Base-by-base conservation (phyloP, 305 asterid species). In the Vinca major region DNA sequence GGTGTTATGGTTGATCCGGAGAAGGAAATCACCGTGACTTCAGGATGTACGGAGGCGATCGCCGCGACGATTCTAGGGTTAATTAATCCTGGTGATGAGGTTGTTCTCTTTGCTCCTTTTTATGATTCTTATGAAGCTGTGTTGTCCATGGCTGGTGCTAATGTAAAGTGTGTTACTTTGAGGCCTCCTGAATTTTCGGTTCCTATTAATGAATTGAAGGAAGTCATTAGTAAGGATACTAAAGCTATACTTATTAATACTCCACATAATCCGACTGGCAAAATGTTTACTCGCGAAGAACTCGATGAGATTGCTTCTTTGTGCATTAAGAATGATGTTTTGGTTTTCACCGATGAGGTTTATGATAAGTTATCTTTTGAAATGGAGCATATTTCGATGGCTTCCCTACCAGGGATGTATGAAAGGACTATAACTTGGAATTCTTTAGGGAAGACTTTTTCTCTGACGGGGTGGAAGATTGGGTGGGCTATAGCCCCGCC, bases 401-500 rank as follows among this genome's bases (percentile, higher is more conserved):
- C 97, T 51, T 88, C 98, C 5, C 89, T 92, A 50, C 96, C 97
- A 0, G 93, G 96, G 65, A 90, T 90, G 97, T 92, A 75, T 41
- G 89, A 90, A 19, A 76, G 98, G 71, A 90, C 98, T 0, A 86
- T 92, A 7, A 92, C 98, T n/a, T 20, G 87, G 74, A 92, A 92
- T 69, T 92, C 98, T 41, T 68, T 92, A 69, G 98, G 96, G 78
- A 92, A 92, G 89, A 92, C 98, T 0, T 92, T 92, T 70, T 92
- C 98, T 0, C 73, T 92, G 20, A 92, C 98, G 0, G 98, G 98
- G 63, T 92, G 98, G 98, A 92, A 92, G 69, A 88, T 90, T 13
- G 98, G 98, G 6, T 92, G 98, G 98, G 95, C 98, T 0, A 83
- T 92, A 47, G 98, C 97, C 20, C 97, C 98, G 0, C 87, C 90